These are phyloP conservation scores for Gossypioides kirkii DNA, from an alignment of 345 rosid species.

Conservation along the genomic window DNA sequence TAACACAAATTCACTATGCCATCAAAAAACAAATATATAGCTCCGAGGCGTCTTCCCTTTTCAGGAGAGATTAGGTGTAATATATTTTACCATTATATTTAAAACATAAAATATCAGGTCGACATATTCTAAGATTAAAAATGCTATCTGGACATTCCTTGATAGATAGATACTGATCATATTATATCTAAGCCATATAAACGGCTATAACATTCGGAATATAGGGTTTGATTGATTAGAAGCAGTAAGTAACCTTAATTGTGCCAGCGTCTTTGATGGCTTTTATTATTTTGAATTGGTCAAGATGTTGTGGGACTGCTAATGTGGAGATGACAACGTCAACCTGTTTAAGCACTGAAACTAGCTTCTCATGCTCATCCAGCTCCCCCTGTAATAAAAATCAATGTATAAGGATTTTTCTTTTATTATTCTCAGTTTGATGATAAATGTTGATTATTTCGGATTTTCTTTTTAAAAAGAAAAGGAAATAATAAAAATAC, in stretches of 20 bases:
- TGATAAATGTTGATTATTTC: neutral
- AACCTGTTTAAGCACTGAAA: conserved; percentile 19
- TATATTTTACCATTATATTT: too few relatives aligned
- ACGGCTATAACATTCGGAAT: neutral
- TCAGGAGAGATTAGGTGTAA: too few relatives aligned
- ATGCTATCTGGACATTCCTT: too few relatives aligned
- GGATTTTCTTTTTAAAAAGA: neutral
- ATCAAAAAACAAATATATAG: too few relatives aligned
- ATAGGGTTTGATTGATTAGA: neutral
- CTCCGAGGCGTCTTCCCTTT: too few relatives aligned
- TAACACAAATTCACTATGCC: neutral
- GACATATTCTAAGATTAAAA: too few relatives aligned
- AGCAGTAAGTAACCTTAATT: conserved; percentile 24
- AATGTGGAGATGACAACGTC: conserved; percentile 39
- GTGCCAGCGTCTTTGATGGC: conserved; percentile 44
- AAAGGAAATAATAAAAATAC: neutral
- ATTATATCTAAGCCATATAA: neutral
- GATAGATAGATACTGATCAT: too few relatives aligned
- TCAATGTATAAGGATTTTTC: too few relatives aligned
- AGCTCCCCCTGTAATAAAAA: conserved; percentile 26
- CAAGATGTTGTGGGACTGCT: conserved; percentile 23
- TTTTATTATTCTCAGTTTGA: neutral
- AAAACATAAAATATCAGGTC: too few relatives aligned
- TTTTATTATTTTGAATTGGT: conserved; percentile 35
- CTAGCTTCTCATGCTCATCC: conserved; percentile 15